Conservation (phyloP, 768 basidiomycete genomes). For the Leccinum rimulosum region DNA sequence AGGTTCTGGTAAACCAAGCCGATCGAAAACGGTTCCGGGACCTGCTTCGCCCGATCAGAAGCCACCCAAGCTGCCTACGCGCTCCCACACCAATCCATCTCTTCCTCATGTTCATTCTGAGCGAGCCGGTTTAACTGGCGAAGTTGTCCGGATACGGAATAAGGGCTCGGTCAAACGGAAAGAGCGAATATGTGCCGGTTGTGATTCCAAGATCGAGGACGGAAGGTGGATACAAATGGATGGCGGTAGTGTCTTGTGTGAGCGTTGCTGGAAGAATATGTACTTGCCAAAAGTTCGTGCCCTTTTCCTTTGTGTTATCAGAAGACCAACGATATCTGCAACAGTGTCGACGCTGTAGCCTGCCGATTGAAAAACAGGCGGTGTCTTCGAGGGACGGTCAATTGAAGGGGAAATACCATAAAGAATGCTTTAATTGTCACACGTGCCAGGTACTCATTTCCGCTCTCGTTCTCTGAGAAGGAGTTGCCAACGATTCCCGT, state of each 20-base stretch:
- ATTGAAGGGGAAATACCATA: slow-evolving; percentile 93
- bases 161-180: slow-evolving; percentile 34
- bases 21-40: slow-evolving; percentile 54
- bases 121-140: slow-evolving; percentile 22
- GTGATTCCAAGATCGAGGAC: slow-evolving; percentile 68
- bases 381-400: slow-evolving; percentile 92
- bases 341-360: slow-evolving; percentile 83
- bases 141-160: slow-evolving; percentile 32
- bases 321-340: slow-evolving; percentile 1
- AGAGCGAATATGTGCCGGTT: slow-evolving; percentile 60
- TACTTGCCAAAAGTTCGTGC: slow-evolving; percentile 81
- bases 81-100: slow-evolving; percentile 51
- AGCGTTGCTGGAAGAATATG: slow-evolving; percentile 93
- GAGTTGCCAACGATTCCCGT: slow-evolving; percentile 4
- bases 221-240: slow-evolving; percentile 82
- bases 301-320: background rate
- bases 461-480: background rate
- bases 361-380: slow-evolving; percentile 87
- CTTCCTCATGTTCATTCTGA: slow-evolving; percentile 35
- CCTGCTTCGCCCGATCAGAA: slow-evolving; percentile 43
- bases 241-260: slow-evolving; percentile 77
- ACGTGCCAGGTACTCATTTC: slow-evolving; percentile 62
- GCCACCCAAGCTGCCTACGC: slow-evolving; percentile 52
- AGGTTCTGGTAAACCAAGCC: slow-evolving; percentile 31
- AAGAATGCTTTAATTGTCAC: slow-evolving; percentile 86